Base-by-base conservation (phyloP, 768 basidiomycete species). In the Albatrellus ellisii region DNA sequence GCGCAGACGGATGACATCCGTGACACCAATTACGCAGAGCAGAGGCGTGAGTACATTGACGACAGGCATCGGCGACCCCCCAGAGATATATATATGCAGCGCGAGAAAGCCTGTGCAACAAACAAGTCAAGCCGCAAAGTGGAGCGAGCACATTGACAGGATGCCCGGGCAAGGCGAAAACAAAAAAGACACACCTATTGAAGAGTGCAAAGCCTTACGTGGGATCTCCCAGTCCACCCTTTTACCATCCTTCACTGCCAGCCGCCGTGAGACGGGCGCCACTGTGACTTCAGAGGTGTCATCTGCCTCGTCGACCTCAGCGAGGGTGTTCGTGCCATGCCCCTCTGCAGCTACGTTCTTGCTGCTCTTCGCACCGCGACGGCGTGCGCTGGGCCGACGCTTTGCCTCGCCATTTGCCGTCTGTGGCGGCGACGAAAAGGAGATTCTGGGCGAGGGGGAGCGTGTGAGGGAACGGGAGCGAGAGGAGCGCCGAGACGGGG, bases 181-280 rank as follows among this genome's bases (percentile, higher is more conserved):
- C 38, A 43, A 43, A 49, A 49, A 25, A 46, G 40, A 68, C 78
- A 24, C 29, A 87, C 89, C 90, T 46, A 94, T 94, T 3, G 83
- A 86, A 10, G 84, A 82, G 59, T 95, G 91, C 33, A 95, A 58
- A 8, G 74, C 60, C 60, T 95, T 95, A 49, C 91, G 64, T 1
- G 91, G 91, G 38, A 95, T 79, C 61, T 95, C 91, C 79, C 82
- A 90, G 61, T 91, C 83, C 24, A 85, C 52, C 6, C 46, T 51
- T 39, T 51, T 51, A 14, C 10, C 26, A 2, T 26, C 21, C 26
- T 37, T 32, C 27, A 36, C 29, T 18, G 27, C 33, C 10, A 37
- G 28, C 4, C 37, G 9, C 25, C 41, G 40, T 44, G 47, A 29
- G 42, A 31, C 26, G 40, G 36, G 45, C 47, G 41, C 21, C 20